phyloP scores from a whole-genome alignment of 2,329 filamentous ascomycete genomes.

The Leptographium radiaticola region DNA sequence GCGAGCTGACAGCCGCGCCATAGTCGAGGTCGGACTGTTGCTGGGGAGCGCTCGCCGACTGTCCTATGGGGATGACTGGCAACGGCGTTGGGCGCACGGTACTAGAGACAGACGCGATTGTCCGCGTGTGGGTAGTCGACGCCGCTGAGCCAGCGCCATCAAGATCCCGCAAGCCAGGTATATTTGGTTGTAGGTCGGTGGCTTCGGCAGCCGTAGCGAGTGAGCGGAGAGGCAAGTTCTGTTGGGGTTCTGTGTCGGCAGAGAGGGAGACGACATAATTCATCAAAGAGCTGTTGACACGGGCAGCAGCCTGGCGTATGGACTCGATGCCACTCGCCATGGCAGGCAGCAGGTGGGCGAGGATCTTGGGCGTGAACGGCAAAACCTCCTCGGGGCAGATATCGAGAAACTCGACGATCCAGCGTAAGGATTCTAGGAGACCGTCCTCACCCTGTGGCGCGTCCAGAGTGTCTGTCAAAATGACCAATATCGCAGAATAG shows the following conservation, averaged over 20 bases:
- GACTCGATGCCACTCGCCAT: constrained; percentile 86
- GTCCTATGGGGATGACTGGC: constrained; percentile 24
- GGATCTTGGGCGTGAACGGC: constrained; percentile 81
- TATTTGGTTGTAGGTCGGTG: constrained; percentile 36
- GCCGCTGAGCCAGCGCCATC: constrained; percentile 40
- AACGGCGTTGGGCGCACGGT: neutral
- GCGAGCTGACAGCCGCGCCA: constrained; percentile 80
- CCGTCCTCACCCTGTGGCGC: constrained; percentile 61
- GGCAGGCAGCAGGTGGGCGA: constrained; percentile 84
- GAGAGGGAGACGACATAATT: constrained; percentile 88
- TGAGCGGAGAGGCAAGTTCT: constrained; percentile 5
- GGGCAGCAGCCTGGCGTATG: constrained; percentile 74
- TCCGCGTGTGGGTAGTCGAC: constrained; percentile 12
- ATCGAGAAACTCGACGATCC: constrained; percentile 94
- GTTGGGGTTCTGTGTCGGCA: constrained; percentile 43
- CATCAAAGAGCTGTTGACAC: constrained; percentile 84
- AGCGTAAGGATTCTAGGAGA: constrained; percentile 76
- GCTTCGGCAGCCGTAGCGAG: constrained; percentile 15
- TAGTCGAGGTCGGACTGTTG: constrained; percentile 75
- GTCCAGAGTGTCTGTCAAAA: constrained; percentile 78
- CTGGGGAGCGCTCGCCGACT: constrained; percentile 17
- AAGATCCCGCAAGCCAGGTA: constrained; percentile 39
- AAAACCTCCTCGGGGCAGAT: constrained; percentile 96
- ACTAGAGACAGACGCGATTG: constrained; percentile 35
- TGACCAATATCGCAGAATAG: constrained; percentile 81